These are phyloP conservation scores for Sugiyamaella marilandica DNA, from an alignment of 805 yeast genomes.

Conservation along the genomic window DNA sequence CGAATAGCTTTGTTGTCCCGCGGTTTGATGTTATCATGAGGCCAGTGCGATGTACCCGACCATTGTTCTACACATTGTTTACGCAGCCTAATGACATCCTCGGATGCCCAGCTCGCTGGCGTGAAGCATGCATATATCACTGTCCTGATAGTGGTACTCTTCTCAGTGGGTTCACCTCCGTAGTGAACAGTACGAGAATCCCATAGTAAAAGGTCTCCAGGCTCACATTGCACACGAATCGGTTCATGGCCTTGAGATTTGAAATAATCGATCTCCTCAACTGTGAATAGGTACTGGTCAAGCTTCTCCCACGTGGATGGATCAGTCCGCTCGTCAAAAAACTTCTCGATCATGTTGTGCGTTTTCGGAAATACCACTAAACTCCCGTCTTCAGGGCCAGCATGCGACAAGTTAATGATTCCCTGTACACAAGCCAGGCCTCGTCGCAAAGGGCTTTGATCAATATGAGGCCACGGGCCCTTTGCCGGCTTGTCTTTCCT, in stretches of 20 bases:
- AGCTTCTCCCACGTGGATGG: background rate
- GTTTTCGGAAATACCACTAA: background rate
- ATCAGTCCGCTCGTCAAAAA: background rate
- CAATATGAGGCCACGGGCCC: constrained; percentile 4
- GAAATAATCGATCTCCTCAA: background rate
- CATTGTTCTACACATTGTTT: background rate
- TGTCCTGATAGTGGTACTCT: background rate
- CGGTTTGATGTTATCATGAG: constrained; percentile 1
- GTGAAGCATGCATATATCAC: constrained; percentile 4
- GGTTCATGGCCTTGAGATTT: background rate
- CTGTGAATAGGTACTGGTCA: background rate
- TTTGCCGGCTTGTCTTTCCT: background rate
- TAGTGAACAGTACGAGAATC: background rate
- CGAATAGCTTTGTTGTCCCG: background rate
- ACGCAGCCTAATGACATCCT: background rate
- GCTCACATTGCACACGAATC: background rate
- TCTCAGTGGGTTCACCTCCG: constrained; percentile 1
- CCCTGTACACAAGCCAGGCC: background rate
- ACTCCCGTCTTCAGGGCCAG: constrained; percentile 1
- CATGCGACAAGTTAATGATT: background rate
- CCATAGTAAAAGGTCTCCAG: background rate
- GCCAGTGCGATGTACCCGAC: constrained; percentile 1
- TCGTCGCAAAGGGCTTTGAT: constrained; percentile 1
- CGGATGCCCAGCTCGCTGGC: background rate
- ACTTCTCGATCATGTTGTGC: background rate